Evolutionary conservation across 345 rosid genomes (phyloP).

Genomic region (Salix caprea): DNA sequence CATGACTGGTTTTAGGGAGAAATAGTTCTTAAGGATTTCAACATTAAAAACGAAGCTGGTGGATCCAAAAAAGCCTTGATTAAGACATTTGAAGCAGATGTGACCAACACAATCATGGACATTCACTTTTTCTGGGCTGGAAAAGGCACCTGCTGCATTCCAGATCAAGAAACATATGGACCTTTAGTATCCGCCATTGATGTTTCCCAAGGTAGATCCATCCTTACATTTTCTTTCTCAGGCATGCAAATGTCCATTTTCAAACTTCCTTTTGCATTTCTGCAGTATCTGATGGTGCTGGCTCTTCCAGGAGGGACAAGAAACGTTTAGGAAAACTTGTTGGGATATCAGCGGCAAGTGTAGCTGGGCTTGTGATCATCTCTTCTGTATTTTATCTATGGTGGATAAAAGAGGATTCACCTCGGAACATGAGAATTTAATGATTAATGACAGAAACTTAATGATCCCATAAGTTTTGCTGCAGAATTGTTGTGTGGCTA

Average conservation of each 20-base stretch:
- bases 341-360: conserved; percentile 39
- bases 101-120: conserved; percentile 47
- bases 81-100: conserved; percentile 37
- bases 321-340: conserved; percentile 25
- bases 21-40: conserved; percentile 42
- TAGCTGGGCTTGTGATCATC: conserved; percentile 25
- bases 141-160: conserved; percentile 64
- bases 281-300: conserved; percentile 13
- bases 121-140: conserved; percentile 61
- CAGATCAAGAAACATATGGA: conserved; percentile 47
- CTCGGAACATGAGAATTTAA: conserved; percentile 16
- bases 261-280: neutral
- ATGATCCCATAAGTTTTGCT: neutral
- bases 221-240: neutral
- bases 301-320: conserved; percentile 20
- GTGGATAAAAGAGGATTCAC: conserved; percentile 25
- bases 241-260: neutral
- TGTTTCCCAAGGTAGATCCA: conserved; percentile 38
- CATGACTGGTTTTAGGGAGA: conserved; percentile 33
- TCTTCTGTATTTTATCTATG: conserved; percentile 33
- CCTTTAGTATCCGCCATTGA: conserved; percentile 54
- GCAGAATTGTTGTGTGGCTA: neutral
- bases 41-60: conserved; percentile 45
- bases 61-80: conserved; percentile 46
- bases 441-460: neutral